A percentile compares a stretch with the other conserved stretches of the same genome.
Conservation (phyloP, 2,329 filamentous ascomycete species). For the Truncatella angustata region DNA sequence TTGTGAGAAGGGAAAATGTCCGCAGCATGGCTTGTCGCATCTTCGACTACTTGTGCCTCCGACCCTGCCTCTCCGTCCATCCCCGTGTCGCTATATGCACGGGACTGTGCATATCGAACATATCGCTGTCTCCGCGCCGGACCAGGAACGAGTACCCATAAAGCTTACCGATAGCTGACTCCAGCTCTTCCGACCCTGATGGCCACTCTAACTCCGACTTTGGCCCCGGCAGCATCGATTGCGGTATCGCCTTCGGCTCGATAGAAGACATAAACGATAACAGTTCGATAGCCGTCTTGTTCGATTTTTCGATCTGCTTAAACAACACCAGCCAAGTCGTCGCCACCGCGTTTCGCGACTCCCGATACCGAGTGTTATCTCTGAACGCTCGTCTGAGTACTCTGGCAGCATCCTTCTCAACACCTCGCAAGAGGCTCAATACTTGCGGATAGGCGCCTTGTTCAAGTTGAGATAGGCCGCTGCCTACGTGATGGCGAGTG, state of each 20-base stretch:
- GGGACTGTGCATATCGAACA: constrained; percentile 35
- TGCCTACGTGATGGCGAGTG: constrained; percentile 37
- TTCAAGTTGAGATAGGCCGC: constrained; percentile 35
- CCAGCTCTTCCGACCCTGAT: constrained; percentile 14
- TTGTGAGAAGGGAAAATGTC: constrained; percentile 11
- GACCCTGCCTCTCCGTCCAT: constrained; percentile 23
- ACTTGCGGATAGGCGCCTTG: constrained; percentile 22
- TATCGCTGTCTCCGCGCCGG: constrained; percentile 19
- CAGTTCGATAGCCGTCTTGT: constrained; percentile 30
- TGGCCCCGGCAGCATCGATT: constrained; percentile 25
- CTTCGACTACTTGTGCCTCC: constrained; percentile 3
- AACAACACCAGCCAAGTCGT: constrained; percentile 41
- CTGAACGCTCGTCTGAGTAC: constrained; percentile 32
- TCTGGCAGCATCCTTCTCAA: constrained; percentile 28
- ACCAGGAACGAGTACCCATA: constrained; percentile 31
- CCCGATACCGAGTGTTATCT: constrained; percentile 29
- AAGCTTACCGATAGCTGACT: constrained; percentile 29
- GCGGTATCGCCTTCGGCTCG: constrained; percentile 36
- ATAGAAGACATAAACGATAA: constrained; percentile 40
- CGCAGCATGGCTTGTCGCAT: constrained; percentile 1
- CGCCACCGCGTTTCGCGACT: constrained; percentile 32
- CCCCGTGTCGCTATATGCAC: constrained; percentile 30
- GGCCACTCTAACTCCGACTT: neutral
- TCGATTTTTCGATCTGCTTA: constrained; percentile 28
- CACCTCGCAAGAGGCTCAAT: constrained; percentile 32